Base-by-base conservation (phyloP, 345 rosid species). In the Kandelia obovata region DNA sequence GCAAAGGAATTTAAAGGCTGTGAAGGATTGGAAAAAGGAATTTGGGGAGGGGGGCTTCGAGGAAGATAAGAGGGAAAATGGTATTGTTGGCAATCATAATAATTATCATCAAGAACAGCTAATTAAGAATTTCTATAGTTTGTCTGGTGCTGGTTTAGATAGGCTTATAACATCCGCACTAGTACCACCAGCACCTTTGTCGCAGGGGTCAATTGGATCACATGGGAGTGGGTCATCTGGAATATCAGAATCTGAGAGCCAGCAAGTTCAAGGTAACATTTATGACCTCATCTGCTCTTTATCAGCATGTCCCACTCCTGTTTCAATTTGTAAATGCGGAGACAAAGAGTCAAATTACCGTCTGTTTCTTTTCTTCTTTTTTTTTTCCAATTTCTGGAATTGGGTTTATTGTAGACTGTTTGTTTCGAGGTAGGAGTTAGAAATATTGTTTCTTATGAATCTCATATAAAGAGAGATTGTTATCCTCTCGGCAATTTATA, bases 171-270 rank as follows among this genome's bases (percentile, higher is more conserved):
- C 65, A 43, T 32, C 37, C 51, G 55, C 68, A 13, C 61, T 5
- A 52, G 53, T 43, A 8, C 62, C 60, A 8, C 62, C 60, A 17
- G 66, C 56, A 25, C 77, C 70, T 20, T 63, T 67, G 26, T 64
- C 75, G 49, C 88, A 83, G 49, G 85, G 84, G 17, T 82, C 85
- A 55, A 74, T 74, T 64, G 92, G 85, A 52, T 90, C 92, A 61
- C 90, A 79, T 27, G 85, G 83, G 6, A 86, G 85, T 78, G 89
- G 84, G n/a, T 83, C 87, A 39, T 83, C 89, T 10, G 86, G 84
- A 35, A 68, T 83, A 51, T 83, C 89, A 5, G 94, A 85, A 69
- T 66, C 78, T 59, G 94, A 87, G n/a, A 69, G 73, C 71, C 76
- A 71, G 27, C 76, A 71, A 58, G 61, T 69, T 79, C 86, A 81